Evolutionary conservation across 2,329 filamentous ascomycete genomes (phyloP).

Genomic region (Fusarium decemcellulare): DNA sequence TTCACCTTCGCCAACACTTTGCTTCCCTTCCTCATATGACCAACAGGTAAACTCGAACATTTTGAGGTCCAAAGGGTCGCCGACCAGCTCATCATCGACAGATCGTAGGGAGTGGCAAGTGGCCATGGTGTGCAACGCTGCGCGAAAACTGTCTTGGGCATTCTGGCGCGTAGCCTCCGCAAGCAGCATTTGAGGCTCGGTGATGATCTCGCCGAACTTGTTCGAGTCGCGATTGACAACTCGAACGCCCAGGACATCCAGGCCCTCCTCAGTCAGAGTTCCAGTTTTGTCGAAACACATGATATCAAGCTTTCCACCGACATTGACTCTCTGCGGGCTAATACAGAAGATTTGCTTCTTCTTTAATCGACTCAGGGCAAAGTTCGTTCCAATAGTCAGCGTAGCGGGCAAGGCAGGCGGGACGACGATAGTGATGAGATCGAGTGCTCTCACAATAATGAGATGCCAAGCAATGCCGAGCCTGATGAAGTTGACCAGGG

Average conservation of each 20-base stretch:
- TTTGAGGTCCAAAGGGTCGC: constrained; percentile 94
- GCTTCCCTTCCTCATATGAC: constrained; percentile 90
- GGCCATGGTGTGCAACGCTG: constrained; percentile 93
- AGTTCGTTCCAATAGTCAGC: constrained; percentile 95
- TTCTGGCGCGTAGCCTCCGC: constrained; percentile 51
- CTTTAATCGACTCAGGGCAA: constrained; percentile 89
- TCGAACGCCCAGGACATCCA: constrained; percentile 92
- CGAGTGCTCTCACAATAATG: constrained; percentile 91
- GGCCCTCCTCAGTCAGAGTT: constrained; percentile 95
- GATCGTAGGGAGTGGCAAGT: constrained; percentile 94
- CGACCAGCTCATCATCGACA: constrained; percentile 90
- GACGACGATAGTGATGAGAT: constrained; percentile 97
- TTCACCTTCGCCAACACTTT: constrained; percentile 73
- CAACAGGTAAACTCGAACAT: constrained; percentile 99
- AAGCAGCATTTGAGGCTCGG: constrained; percentile 74
- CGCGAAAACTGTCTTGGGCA: constrained; percentile 59
- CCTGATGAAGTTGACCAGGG: constrained; percentile 92
- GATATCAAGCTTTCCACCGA: constrained; percentile 94
- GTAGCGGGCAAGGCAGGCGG: constrained; percentile 95
- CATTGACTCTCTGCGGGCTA: constrained; percentile 96
- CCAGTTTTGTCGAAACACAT: constrained; percentile 99
- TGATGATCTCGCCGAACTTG: constrained; percentile 82
- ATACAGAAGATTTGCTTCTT: constrained; percentile 96
- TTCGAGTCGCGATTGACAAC: constrained; percentile 76
- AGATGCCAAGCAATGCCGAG: constrained; percentile 88